phyloP scores from a whole-genome alignment of 495 filamentous ascomycete species.

The Neurospora sublineolata region DNA sequence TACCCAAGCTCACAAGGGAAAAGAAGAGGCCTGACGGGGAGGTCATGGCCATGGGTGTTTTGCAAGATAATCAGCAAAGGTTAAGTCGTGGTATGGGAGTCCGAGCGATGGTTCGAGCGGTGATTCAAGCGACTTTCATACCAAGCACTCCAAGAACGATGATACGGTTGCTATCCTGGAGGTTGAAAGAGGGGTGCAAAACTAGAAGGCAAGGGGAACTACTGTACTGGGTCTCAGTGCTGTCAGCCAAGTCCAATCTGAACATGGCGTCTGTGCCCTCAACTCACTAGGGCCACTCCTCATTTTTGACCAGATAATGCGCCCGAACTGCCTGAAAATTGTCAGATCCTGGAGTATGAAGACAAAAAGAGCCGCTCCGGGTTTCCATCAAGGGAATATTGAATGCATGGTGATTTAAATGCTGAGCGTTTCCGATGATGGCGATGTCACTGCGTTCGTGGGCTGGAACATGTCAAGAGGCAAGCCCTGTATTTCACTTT shows the following conservation, averaged over 20 bases:
- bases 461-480: not conserved
- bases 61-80: not conserved
- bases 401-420: not conserved
- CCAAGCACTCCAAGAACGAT: not conserved
- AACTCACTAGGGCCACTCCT: not conserved
- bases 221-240: not conserved
- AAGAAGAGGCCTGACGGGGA: not conserved
- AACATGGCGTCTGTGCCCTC: not conserved
- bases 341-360: not conserved
- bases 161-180: not conserved
- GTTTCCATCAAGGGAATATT: rapidly evolving
- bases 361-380: not conserved
- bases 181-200: not conserved
- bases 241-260: not conserved
- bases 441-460: not conserved
- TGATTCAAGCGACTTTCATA: not conserved
- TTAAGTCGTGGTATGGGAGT: not conserved
- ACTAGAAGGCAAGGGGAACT: not conserved
- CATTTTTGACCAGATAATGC: not conserved
- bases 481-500: not conserved
- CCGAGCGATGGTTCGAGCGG: not conserved
- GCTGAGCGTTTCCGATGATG: not conserved
- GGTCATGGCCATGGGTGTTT: not conserved
- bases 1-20: not conserved
- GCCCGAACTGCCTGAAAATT: not conserved